A percentile compares a stretch with the other conserved stretches of the same genome.
Conservation (phyloP, 176 grass and related monocot genomes). For the Puya raimondii region DNA sequence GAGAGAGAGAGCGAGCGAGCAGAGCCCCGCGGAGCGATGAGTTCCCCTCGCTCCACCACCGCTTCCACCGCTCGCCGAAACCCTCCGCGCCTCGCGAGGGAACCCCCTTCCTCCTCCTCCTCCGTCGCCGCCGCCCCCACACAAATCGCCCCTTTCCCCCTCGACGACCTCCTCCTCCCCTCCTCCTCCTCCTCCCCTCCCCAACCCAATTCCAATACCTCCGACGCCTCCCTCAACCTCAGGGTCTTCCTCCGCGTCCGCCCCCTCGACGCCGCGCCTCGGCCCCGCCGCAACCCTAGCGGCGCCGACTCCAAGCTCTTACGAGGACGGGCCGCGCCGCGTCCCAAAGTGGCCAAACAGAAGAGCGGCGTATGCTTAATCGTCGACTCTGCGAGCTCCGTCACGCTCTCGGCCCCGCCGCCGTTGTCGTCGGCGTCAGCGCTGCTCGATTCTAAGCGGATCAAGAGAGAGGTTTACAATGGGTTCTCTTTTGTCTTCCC, state of each 20-base stretch:
- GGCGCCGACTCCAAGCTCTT: neutral
- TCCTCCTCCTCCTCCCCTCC: neutral
- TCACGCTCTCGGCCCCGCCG: constrained; percentile 52
- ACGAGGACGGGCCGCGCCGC: constrained; percentile 12
- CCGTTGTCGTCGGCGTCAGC: constrained; percentile 19
- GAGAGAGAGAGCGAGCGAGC: neutral
- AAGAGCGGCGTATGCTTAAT: constrained; percentile 42
- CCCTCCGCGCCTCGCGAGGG: constrained; percentile 35
- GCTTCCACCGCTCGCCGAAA: constrained; percentile 52
- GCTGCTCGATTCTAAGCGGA: constrained; percentile 35
- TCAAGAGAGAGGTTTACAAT: constrained; percentile 59
- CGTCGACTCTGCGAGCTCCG: constrained; percentile 41
- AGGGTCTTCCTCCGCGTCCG: constrained; percentile 86
- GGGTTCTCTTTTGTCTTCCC: constrained; percentile 75
- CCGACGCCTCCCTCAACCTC: constrained; percentile 21
- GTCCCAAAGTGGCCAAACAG: constrained; percentile 23
- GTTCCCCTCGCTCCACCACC: neutral
- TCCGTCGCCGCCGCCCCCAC: neutral
- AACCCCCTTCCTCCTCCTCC: constrained; percentile 18
- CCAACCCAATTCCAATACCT: constrained; percentile 1
- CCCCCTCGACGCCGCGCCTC: constrained; percentile 16
- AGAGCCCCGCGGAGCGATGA: neutral
- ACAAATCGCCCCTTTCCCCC: constrained; percentile 13
- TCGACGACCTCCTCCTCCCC: constrained; percentile 12
- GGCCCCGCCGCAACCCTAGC: constrained; percentile 2